These are phyloP conservation scores for Pythium dissimile DNA, from an alignment of 352 stramenopile species.

Conservation along the genomic window DNA sequence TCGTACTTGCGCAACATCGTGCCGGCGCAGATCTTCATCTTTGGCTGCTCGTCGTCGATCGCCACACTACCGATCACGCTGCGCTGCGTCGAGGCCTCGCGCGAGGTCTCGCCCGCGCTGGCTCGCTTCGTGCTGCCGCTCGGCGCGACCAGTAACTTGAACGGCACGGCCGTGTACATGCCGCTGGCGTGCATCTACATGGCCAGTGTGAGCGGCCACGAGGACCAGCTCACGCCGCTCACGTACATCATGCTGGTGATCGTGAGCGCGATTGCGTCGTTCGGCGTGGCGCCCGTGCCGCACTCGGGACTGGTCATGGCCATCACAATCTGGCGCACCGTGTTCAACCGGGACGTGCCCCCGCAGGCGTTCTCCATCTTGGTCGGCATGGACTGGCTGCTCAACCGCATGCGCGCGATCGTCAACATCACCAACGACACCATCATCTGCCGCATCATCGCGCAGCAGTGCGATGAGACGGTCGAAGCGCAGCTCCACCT, in stretches of 20 bases:
- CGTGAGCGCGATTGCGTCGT: constrained; percentile 63
- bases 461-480: constrained; percentile 65
- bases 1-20: constrained; percentile 63
- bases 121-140: constrained; percentile 66
- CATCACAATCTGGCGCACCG: constrained; percentile 73
- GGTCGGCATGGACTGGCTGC: constrained; percentile 67
- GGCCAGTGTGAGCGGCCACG: constrained; percentile 55
- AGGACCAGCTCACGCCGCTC: constrained; percentile 45
- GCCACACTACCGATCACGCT: constrained; percentile 76
- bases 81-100: constrained; percentile 65
- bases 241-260: constrained; percentile 63
- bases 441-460: constrained; percentile 74
- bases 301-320: constrained; percentile 74
- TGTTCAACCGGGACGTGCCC: constrained; percentile 55
- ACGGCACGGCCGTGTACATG: constrained; percentile 74
- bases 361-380: constrained; percentile 56
- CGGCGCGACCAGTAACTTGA: constrained; percentile 68
- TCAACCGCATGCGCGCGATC: constrained; percentile 67
- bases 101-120: constrained; percentile 55
- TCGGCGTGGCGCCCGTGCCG: constrained; percentile 67
- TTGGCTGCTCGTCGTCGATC: constrained; percentile 77
- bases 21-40: constrained; percentile 72
- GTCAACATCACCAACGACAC: constrained; percentile 86
- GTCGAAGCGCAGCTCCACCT: constrained; percentile 12
- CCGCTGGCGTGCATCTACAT: constrained; percentile 71